Base-by-base conservation (phyloP, 345 rosid species). In the Heritiera littoralis region DNA sequence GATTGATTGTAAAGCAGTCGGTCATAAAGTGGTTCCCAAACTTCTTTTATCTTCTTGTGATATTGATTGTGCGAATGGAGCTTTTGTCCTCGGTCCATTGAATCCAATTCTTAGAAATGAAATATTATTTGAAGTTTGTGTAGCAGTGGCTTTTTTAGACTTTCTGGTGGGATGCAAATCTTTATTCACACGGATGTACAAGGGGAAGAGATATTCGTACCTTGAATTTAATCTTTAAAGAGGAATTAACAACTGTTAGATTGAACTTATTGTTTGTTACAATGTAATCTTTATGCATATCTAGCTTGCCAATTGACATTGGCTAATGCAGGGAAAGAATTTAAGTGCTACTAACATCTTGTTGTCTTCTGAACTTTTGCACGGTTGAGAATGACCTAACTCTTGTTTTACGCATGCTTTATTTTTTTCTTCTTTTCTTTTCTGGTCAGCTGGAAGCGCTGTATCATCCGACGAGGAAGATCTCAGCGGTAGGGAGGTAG, bases 391-490 rank as follows among this genome's bases (percentile, higher is more conserved):
- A 23, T 23, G 28, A 23, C 28, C 28, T 23, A 23, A 23, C 28
- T 23, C 28, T 23, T 23, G 28, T 23, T 23, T 23, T 23, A 23
- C 28, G 28, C 28, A 23, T 23, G 28, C 28, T 23, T 23, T 23
- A 23, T 23, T 23, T 23, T 23, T 35, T 41, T 43, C 41, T 10
- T 2, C 5, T 30, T 17, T 60, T 11, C 4, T 7, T 4, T 38
- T 77, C 17, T 69, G 72, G 78, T 7, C 81, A 90, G 95, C 90
- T 71, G 91, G 88, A 35, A 91, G 89, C 56, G 90, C 79, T 12
- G 78, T 52, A 55, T 90, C 97, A 20, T 91, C 97, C 3, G 97
- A 90, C 5, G 97, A 90, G 79, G 95, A 35, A 35, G 38, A 91
- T 40, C 59, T 82, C 5, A 89, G 93, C 64, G 93, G 87, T 60